Base-by-base conservation (phyloP, 768 basidiomycete genomes). In the Tricholoma sp. region DNA sequence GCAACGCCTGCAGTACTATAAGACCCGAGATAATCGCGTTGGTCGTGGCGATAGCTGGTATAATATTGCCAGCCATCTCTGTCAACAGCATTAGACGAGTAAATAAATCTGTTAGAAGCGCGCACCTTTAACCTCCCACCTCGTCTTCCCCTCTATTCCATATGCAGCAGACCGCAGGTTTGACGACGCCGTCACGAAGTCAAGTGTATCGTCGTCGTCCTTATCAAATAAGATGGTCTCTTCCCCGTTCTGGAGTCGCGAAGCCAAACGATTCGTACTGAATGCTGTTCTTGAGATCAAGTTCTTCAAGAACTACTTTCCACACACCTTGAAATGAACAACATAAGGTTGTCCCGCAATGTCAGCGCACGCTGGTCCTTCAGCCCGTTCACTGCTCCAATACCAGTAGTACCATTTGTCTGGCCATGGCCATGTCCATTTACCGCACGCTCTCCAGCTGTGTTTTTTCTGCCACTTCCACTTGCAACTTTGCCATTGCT, bases 31-130 rank as follows among this genome's bases (percentile, higher is more conserved):
- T 85, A 70, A 99, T 91, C 9, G 97, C 97, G 68, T 99, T 99
- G 20, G 97, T 99, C 3, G 97, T 99, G 4, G 97, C 97, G 64
- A 99, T 98, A 1, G 97, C 97, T 6, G 97, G 97, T 60, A 98
- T 99, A 65, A 99, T 98, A 71, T 99, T 99, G 9, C 97, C 97
- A 0, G 97, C 97, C 92, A 98, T 98, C 72, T 98, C 95, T 96
- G 69, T 7, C 34, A 18, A 48, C 36, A 47, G 18, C 9, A 3
- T 17, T 15, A 12, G 34, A 41, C 7, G 8, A 32, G 45, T 31
- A 13, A 29, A 12, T 36, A 29, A n/a, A 31, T 37, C 17, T 45
- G 20, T 7, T 39, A 9, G 9, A 24, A 37, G 1, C 1, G 61
- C 70, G 42, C 52, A 91, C 94, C 94, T 82, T 99, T 99, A 50